Evolutionary conservation across 805 yeast species (phyloP), one percentile per base, ranked within the genome.

Genomic region (Priceomyces carsonii): DNA sequence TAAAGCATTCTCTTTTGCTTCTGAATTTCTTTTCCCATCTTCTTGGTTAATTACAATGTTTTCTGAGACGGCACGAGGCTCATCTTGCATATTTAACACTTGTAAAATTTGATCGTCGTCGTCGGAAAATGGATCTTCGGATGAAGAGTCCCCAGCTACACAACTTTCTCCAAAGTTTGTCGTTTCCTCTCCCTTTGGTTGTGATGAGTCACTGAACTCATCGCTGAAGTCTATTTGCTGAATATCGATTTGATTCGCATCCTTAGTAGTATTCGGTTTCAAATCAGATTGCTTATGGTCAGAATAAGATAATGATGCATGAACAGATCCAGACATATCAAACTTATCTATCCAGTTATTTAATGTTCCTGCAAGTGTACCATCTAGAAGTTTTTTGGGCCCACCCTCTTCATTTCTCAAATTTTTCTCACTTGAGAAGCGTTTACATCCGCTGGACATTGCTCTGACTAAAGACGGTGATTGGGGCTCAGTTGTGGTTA

Each of bases 391-490:
- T n/a, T n/a, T n/a, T n/a, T n/a, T n/a, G n/a, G n/a, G n/a, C n/a
- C n/a, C n/a, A n/a, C n/a, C n/a, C n/a, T n/a, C n/a, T n/a, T n/a
- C n/a, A n/a, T n/a, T n/a, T n/a, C n/a, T n/a, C n/a, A n/a, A n/a
- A n/a, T n/a, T n/a, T n/a, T n/a, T n/a, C n/a, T n/a, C n/a, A n/a
- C n/a, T n/a, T n/a, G n/a, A n/a, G n/a, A n/a, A n/a, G n/a, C n/a
- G n/a, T n/a, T n/a, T n/a, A n/a, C n/a, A 37, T 19, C 63, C 71
- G 33, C 59, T 50, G 0, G 74, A 63, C 38, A 62, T 66, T 16
- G 73, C 50, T 35, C 75, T 57, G 27, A 40, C 39, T 8, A 72
- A 45, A 9, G 63, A 50, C 2, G 73, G 73, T 7, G 67, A 53
- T 32, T 38, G 44, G 8, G 24, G 38, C 9, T 12, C 32, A 4